phyloP scores from a whole-genome alignment of 179 eudicot genomes.

The Beta corolliflora region DNA sequence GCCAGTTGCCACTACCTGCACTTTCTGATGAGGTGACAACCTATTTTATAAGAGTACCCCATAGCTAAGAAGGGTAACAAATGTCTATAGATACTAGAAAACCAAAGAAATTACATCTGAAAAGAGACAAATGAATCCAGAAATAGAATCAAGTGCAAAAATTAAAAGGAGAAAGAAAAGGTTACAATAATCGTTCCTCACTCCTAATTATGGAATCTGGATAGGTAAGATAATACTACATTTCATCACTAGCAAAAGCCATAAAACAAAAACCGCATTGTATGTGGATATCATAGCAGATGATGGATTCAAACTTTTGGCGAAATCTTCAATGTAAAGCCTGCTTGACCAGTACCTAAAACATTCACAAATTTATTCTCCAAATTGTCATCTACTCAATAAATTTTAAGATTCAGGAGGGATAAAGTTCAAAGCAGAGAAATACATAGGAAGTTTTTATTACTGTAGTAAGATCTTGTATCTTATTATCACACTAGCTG shows the following conservation, averaged over 20 bases:
- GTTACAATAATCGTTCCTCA: background rate
- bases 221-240: background rate
- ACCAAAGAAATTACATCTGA: background rate
- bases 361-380: background rate
- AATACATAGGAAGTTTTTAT: background rate
- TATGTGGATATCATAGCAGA: background rate
- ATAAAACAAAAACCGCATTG: background rate
- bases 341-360: slow-evolving; percentile 11
- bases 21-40: background rate
- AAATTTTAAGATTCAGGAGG: background rate
- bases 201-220: background rate
- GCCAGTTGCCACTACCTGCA: background rate
- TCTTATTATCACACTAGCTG: background rate
- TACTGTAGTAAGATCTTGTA: background rate
- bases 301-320: background rate
- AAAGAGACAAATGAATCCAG: background rate
- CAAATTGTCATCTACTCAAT: background rate
- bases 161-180: background rate
- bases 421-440: background rate
- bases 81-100: background rate
- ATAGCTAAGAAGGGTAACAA: background rate
- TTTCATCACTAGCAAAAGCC: background rate
- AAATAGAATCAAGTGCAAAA: background rate
- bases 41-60: background rate
- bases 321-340: slow-evolving; percentile 1